phyloP scores from a whole-genome alignment of 495 filamentous ascomycete genomes.

The Sordaria brevicollis region DNA sequence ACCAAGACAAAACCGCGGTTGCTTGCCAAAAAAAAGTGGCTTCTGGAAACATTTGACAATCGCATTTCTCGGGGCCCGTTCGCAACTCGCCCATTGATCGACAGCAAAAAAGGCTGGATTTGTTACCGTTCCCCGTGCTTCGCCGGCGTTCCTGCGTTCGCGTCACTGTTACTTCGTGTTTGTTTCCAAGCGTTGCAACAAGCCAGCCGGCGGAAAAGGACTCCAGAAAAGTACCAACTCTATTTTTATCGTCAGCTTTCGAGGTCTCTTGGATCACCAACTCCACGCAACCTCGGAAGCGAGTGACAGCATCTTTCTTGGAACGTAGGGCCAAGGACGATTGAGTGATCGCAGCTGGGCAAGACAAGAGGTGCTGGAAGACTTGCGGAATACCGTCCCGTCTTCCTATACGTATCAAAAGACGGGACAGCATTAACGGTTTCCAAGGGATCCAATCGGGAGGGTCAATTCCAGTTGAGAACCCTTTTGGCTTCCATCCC shows the following conservation, averaged over 20 bases:
- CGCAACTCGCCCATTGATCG: neutral
- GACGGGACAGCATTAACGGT: neutral
- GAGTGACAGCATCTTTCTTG: neutral
- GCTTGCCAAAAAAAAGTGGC: neutral
- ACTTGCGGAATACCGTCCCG: neutral
- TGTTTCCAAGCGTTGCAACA: neutral
- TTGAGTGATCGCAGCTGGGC: neutral
- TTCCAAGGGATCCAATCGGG: neutral
- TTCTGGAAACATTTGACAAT: neutral
- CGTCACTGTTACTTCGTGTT: neutral
- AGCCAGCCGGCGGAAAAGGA: too few species aligned
- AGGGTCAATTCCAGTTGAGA: neutral
- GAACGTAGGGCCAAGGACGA: neutral
- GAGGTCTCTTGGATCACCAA: neutral
- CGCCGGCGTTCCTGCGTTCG: neutral
- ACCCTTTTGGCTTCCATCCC: neutral
- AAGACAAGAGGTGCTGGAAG: neutral
- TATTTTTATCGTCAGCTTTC: neutral
- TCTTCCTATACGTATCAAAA: neutral
- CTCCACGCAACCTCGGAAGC: neutral
- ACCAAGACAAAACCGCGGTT: neutral
- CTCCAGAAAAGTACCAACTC: neutral
- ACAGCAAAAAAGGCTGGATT: neutral
- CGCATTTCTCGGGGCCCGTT: neutral
- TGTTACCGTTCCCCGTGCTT: neutral